phyloP scores from a whole-genome alignment of 1,139 yeast species.

The Pichia sp. region DNA sequence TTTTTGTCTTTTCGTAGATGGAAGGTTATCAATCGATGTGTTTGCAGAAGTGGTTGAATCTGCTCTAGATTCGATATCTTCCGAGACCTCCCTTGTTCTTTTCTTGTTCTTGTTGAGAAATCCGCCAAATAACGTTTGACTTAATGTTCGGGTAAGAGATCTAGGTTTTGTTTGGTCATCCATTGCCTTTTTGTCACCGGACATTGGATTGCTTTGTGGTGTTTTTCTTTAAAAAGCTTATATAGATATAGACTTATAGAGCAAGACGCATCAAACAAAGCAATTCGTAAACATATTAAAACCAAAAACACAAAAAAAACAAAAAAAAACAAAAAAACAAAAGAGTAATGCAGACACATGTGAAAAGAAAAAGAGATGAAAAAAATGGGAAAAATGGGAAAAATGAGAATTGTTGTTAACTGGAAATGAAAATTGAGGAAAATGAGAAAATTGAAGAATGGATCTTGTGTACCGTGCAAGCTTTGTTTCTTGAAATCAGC shows the following conservation, averaged over 20 bases:
- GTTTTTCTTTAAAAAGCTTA: too few relatives aligned
- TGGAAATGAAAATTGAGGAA: not conserved
- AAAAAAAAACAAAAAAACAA: too few relatives aligned
- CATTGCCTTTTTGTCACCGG: not conserved
- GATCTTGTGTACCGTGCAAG: too few relatives aligned
- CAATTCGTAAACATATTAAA: too few relatives aligned
- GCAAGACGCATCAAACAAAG: too few relatives aligned
- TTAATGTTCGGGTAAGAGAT: constrained; percentile 12
- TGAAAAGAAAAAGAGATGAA: not conserved
- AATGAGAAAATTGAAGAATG: not conserved
- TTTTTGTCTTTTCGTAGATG: not conserved
- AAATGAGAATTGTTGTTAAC: not conserved
- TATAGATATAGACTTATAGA: too few relatives aligned
- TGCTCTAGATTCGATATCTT: constrained; percentile 5
- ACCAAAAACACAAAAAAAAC: too few relatives aligned
- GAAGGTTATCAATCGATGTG: not conserved
- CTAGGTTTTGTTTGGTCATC: not conserved
- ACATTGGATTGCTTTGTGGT: too few relatives aligned
- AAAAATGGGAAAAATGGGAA: not conserved
- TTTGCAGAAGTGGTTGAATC: constrained; percentile 1
- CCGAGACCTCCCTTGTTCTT: constrained; percentile 10
- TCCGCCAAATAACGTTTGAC: constrained; percentile 11
- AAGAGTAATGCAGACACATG: too few relatives aligned
- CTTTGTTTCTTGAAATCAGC: too few relatives aligned
- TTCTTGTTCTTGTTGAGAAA: constrained; percentile 3